Evolutionary conservation across 345 rosid species (phyloP).

Genomic region (Hibiscus syriacus): DNA sequence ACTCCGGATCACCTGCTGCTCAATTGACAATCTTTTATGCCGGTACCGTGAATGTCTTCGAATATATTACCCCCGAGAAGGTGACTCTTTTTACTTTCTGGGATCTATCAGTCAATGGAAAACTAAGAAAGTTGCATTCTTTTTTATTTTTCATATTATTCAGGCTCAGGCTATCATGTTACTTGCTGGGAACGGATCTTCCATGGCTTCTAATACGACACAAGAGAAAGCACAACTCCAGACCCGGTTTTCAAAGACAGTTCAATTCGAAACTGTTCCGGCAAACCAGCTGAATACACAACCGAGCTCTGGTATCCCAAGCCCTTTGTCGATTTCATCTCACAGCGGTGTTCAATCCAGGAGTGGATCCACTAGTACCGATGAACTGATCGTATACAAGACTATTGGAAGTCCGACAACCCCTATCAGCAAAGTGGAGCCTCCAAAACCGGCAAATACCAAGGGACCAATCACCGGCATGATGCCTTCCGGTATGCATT

Average conservation of each 20-base stretch:
- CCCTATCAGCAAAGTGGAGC: constrained; percentile 30
- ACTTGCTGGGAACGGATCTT: constrained; percentile 53
- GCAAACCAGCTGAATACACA: constrained; percentile 24
- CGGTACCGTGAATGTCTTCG: constrained; percentile 59
- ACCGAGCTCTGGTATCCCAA: constrained; percentile 33
- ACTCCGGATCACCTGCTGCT: constrained; percentile 37
- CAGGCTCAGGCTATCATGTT: constrained; percentile 91
- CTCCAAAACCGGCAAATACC: constrained; percentile 21
- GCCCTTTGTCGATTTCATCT: constrained; percentile 54
- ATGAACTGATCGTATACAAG: constrained; percentile 29
- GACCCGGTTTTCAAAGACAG: constrained; percentile 23
- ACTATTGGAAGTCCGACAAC: constrained; percentile 25
- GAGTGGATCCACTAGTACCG: constrained; percentile 40
- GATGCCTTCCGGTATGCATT: constrained; percentile 56
- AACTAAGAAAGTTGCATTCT: background rate
- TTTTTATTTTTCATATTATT: constrained; percentile 6
- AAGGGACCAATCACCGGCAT: constrained; percentile 25
- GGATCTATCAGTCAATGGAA: background rate
- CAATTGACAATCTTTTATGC: constrained; percentile 83
- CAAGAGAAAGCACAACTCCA: constrained; percentile 33
- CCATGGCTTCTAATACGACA: constrained; percentile 18
- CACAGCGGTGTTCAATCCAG: constrained; percentile 36
- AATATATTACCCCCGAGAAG: constrained; percentile 71
- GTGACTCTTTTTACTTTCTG: constrained; percentile 22
- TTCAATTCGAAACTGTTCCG: constrained; percentile 21